phyloP scores from a whole-genome alignment of 257 asterid genomes.

The Solanum chmielewskii region DNA sequence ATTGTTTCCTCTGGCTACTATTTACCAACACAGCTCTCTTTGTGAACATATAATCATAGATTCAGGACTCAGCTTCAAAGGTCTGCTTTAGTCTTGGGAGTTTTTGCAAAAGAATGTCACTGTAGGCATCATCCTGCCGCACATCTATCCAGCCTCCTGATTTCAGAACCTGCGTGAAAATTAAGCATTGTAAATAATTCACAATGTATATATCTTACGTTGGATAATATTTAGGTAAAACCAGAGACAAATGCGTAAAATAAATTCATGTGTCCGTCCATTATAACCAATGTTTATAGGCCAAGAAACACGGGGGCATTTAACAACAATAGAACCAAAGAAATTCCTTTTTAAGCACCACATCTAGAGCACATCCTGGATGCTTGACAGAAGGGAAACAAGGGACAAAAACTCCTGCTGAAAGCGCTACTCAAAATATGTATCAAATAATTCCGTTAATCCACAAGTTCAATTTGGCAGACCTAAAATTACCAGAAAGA shows the following conservation, averaged over 20 bases:
- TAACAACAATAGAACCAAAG: not conserved
- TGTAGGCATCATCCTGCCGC: slow-evolving; percentile 48
- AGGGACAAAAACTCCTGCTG: not conserved
- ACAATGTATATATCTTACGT: not conserved
- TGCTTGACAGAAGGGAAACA: not conserved
- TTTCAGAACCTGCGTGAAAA: slow-evolving; percentile 50
- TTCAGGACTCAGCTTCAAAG: slow-evolving; percentile 1
- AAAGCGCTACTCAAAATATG: not conserved
- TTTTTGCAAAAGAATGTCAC: slow-evolving; percentile 36
- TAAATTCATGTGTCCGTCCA: not conserved
- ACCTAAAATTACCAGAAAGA: not conserved
- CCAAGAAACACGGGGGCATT: not conserved
- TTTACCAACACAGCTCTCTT: not conserved
- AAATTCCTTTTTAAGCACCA: not conserved
- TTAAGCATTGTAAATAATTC: not conserved
- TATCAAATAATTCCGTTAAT: not conserved
- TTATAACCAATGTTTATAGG: not conserved
- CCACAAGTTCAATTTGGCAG: not conserved
- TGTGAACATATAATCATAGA: not conserved
- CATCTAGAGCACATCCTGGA: not conserved
- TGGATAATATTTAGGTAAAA: not conserved
- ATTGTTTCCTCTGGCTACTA: not conserved
- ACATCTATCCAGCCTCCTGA: slow-evolving; percentile 42
- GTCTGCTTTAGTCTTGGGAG: slow-evolving; percentile 26
- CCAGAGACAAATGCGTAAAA: not conserved